Evolutionary conservation across 164 flowering plant genomes (phyloP), one percentile per base, ranked within the genome.

Genomic region (Macadamia tetraphylla): DNA sequence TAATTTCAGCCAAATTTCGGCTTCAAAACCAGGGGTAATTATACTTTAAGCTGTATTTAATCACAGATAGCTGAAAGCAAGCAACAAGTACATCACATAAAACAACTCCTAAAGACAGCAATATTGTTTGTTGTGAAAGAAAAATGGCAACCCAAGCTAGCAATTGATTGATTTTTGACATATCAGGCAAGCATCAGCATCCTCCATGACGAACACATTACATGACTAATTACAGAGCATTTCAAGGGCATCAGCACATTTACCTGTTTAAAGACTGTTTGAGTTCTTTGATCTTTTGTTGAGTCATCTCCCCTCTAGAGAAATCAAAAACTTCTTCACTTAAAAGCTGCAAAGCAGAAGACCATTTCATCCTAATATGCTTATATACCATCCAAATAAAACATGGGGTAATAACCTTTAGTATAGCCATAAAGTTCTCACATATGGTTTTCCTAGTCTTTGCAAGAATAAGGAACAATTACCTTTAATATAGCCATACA

Each of bases 301-400:
- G 99, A 43, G 99, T 94, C 99, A 94, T 92, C 78, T 94, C 97
- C 58, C 99, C 99, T 76, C 97, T 88, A 67, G 99, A 94, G 82
- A 94, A 94, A 79, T 94, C 99, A 74, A 94, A 94, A 31, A 94
- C 98, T 79, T 94, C 99, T 75, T 94, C 99, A 76, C 99, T 94
- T 64, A 94, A 78, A 76, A 94, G 97, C 99, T 94, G 87, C 58
- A 6, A 74, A 52, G 62, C 40, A 70, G 63, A 13, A 61, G 32
- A 14, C 6, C 49, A 3, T 43, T 12, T 51, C 13, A 51, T 15
- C 55, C 17, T 51, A 12, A 6, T 51, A 51, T 6, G 55, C 13
- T 6, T 51, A 51, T 9, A 51, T 14, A 3, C 13, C 4, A 51
- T 6, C 17, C 31, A 18, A 9, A 14, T 35, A 29, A 52, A 29